A percentile compares a stretch with the other conserved stretches of the same genome.
phyloP scores from a whole-genome alignment of 768 basidiomycete species.

The Royoungia palumana region DNA sequence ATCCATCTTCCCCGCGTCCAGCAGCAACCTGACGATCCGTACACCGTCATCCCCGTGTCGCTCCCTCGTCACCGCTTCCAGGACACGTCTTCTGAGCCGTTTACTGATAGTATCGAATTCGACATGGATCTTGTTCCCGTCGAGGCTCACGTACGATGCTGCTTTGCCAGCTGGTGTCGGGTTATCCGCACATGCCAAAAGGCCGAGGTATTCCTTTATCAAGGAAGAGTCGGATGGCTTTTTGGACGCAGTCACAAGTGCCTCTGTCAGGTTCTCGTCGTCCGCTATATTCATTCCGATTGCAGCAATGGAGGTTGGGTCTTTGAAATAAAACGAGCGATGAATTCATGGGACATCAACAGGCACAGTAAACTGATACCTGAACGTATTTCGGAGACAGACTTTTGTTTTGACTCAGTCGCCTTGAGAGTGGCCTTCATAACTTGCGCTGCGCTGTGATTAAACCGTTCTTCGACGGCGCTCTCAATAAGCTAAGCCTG shows the following conservation, averaged over 20 bases:
- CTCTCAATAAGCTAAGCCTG: conserved; percentile 65
- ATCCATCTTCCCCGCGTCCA: conserved; percentile 87
- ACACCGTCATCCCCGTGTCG: conserved; percentile 82
- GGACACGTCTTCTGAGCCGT: conserved; percentile 62
- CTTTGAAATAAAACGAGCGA: conserved; percentile 34
- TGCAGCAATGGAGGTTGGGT: conserved; percentile 62
- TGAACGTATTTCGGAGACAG: conserved; percentile 59
- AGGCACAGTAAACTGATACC: conserved; percentile 36
- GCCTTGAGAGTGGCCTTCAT: conserved; percentile 68
- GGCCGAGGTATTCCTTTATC: conserved; percentile 77
- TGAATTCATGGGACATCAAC: background rate
- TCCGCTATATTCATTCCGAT: conserved; percentile 64
- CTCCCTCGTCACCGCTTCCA: conserved; percentile 79
- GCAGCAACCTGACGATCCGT: conserved; percentile 72
- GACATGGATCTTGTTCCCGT: conserved; percentile 69
- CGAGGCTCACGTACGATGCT: conserved; percentile 68
- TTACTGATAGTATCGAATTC: conserved; percentile 73
- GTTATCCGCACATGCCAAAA: conserved; percentile 80
- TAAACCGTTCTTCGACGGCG: conserved; percentile 78
- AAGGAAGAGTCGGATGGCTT: conserved; percentile 52
- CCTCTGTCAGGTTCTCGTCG: conserved; percentile 56
- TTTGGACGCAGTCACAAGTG: conserved; percentile 57
- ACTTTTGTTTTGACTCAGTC: conserved; percentile 61
- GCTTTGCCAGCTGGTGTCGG: conserved; percentile 69
- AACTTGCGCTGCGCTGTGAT: conserved; percentile 67